phyloP scores from a whole-genome alignment of 2,329 filamentous ascomycete genomes.

The Neonectria punicea region DNA sequence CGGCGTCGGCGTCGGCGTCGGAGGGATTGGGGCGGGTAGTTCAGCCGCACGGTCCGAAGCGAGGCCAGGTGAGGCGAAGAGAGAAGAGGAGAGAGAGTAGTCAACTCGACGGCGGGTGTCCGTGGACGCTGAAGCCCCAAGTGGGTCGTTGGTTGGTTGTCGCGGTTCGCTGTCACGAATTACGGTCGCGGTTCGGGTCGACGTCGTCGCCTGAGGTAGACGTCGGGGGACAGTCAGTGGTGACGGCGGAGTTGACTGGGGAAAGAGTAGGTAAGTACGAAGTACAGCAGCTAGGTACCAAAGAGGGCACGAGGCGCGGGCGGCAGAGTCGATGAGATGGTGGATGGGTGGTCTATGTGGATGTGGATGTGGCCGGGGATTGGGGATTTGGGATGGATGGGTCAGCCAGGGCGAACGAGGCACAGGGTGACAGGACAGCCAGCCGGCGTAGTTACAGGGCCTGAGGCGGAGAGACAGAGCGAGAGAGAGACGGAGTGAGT shows the following conservation, averaged over 20 bases:
- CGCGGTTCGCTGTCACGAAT: slow-evolving; percentile 10
- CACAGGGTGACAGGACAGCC: slow-evolving; percentile 26
- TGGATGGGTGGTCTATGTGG: slow-evolving; percentile 6
- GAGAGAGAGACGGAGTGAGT: background rate
- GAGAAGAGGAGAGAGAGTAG: slow-evolving; percentile 3
- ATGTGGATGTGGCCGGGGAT: slow-evolving; percentile 25
- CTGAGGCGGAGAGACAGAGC: slow-evolving; percentile 23
- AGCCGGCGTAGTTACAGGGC: slow-evolving; percentile 18
- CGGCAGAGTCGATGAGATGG: slow-evolving; percentile 24
- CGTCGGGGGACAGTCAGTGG: slow-evolving; percentile 7
- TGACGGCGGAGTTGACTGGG: slow-evolving; percentile 6
- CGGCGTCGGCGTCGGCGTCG: slow-evolving; percentile 5
- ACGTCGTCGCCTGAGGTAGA: slow-evolving; percentile 19
- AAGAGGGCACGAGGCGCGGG: slow-evolving; percentile 24
- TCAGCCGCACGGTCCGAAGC: slow-evolving; percentile 22
- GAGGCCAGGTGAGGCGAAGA: slow-evolving; percentile 10
- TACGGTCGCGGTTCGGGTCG: background rate
- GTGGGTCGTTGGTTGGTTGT: slow-evolving; percentile 23
- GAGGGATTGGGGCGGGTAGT: slow-evolving; percentile 1
- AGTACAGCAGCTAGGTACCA: slow-evolving; percentile 15
- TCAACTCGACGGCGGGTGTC: slow-evolving; percentile 20
- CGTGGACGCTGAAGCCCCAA: slow-evolving; percentile 16
- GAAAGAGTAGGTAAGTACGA: slow-evolving; percentile 5
- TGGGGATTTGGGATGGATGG: slow-evolving; percentile 27
- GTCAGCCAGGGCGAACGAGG: slow-evolving; percentile 42